Percentiles rank a stretch among this genome's conserved stretches.
Conservation (phyloP, 768 basidiomycete genomes). For the Butyriboletus loyo region DNA sequence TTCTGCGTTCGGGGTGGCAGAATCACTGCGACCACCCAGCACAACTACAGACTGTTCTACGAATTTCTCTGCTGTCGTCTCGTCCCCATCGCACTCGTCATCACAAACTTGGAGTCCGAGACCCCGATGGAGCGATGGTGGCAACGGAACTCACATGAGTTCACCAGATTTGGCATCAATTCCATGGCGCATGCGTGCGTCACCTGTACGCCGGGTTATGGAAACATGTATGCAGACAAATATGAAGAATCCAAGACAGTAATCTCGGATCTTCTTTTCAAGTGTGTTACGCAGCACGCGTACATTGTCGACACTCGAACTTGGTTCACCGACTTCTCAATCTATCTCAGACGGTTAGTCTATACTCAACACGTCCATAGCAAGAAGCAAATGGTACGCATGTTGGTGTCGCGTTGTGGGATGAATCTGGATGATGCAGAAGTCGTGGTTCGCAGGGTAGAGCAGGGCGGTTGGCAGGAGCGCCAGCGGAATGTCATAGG, state of each 20-base stretch:
- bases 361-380: conserved; percentile 18
- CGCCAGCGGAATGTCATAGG: neutral
- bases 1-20: conserved; percentile 38
- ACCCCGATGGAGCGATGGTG: conserved; percentile 35
- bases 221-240: conserved; percentile 32
- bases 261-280: conserved; percentile 24
- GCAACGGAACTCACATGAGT: conserved; percentile 27
- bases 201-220: conserved; percentile 31
- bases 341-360: conserved; percentile 25
- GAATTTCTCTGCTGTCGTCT: conserved; percentile 37
- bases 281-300: conserved; percentile 19
- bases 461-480: conserved; percentile 3
- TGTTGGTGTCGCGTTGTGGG: conserved; percentile 25
- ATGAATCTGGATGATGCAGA: conserved; percentile 23
- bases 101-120: conserved; percentile 39
- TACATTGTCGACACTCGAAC: conserved; percentile 21
- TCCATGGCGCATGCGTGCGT: conserved; percentile 29
- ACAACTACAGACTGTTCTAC: conserved; percentile 38
- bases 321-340: conserved; percentile 22
- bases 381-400: conserved; percentile 25
- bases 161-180: conserved; percentile 21
- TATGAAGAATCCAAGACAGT: conserved; percentile 34
- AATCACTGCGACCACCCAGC: conserved; percentile 32
- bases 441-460: conserved; percentile 14
- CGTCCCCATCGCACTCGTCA: conserved; percentile 39